Base-by-base conservation (phyloP, 208 protist species). In the Tritrichomonas foetus region DNA sequence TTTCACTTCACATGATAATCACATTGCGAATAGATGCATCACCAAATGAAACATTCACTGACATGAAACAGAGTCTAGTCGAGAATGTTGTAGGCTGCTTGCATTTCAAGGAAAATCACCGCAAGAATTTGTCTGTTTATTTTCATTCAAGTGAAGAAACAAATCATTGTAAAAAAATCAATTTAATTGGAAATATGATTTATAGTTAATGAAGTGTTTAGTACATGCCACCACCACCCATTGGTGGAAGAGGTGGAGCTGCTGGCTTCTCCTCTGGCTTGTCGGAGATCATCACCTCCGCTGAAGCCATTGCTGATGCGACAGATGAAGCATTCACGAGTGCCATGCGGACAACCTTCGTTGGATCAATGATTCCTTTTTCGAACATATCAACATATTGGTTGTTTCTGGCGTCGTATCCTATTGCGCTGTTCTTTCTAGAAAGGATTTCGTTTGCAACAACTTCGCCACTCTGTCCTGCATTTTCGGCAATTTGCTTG, bases 361-460 rank as follows among this genome's bases (percentile, higher is more conserved):
- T 98, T 93, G 99, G 99, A 96, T 99, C 99, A 95, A 99, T 98
- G 95, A 99, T 99, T 95, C 99, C 99, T 22, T 97, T 96, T 74
- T 98, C 95, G 95, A 99, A 97, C 98, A 99, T 99, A 96, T 99
- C 97, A 94, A 97, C 96, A 96, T 98, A 99, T 95, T 97, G 94
- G 95, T 55, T 72, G 0, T 53, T 74, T 57, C 93, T 92, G 5
- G 78, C 75, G 64, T 94, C 97, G 96, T 97, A 99, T 95, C 98
- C 98, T 57, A 97, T 94, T 69, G 95, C 93, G 47, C 64, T 89
- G 93, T 99, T 96, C 14, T 82, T 57, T 69, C 95, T 92, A 93
- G 97, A 96, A 22, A 99, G 95, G n/a, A 99, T 95, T 94, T 99
- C 98, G 95, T 98, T 97, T 55, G 99, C 97, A 95, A 99, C 97